These are phyloP conservation scores for Saccharomyces hybrid DNA, from an alignment of 1,139 yeast species.

Conservation along the genomic window DNA sequence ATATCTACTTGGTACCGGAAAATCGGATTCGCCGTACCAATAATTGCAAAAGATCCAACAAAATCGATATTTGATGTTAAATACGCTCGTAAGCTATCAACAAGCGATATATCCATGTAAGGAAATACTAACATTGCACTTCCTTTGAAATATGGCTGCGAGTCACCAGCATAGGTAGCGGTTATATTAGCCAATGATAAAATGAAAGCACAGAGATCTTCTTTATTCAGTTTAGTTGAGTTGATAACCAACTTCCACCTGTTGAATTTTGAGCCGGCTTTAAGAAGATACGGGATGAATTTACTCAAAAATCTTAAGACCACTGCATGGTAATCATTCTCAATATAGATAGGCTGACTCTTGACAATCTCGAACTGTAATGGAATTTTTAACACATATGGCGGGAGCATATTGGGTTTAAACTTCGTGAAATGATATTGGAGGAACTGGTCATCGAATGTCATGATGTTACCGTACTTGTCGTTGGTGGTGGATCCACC, in stretches of 20 bases:
- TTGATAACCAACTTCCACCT: constrained; percentile 14
- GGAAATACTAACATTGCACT: constrained; percentile 20
- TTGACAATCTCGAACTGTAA: constrained; percentile 17
- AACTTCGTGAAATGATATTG: constrained; percentile 15
- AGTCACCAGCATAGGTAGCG: constrained; percentile 8
- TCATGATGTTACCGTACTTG: constrained; percentile 17
- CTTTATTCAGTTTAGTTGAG: constrained; percentile 19
- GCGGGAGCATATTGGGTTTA: constrained; percentile 11
- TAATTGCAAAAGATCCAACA: constrained; percentile 11
- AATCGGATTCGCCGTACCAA: constrained; percentile 29
- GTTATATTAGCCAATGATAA: constrained; percentile 20
- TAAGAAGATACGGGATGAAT: constrained; percentile 13
- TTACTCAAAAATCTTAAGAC: constrained; percentile 17
- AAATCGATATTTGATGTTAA: constrained; percentile 1
- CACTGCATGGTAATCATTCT: constrained; percentile 12
- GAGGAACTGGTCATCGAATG: constrained; percentile 14
- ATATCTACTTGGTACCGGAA: constrained; percentile 22
- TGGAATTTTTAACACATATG: constrained; percentile 14
- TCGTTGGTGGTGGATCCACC: constrained; percentile 12
- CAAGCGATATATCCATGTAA: constrained; percentile 26
- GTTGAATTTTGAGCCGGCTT: constrained; percentile 2
- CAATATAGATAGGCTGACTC: constrained; percentile 13
- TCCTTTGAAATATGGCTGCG: constrained; percentile 8
- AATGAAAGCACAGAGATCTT: constrained; percentile 23
- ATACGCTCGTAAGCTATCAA: constrained; percentile 16